Evolutionary conservation across 305 asterid species (phyloP).

Genomic region (Fraxinus platypoda): DNA sequence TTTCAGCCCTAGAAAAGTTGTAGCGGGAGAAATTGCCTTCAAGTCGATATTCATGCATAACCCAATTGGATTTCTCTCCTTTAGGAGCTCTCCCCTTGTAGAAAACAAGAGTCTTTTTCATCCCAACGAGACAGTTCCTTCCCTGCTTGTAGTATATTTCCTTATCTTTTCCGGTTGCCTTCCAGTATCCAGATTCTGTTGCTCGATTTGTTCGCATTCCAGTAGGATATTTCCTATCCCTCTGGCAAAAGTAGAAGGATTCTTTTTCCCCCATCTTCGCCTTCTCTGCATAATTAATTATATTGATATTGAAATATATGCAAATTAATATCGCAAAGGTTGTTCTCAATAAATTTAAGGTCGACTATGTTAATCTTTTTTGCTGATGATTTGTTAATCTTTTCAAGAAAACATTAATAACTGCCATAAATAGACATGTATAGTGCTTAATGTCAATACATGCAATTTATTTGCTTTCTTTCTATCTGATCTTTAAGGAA

Average conservation of each 20-base stretch:
- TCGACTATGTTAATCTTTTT: background rate
- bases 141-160: slow-evolving; percentile 46
- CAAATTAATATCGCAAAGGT: background rate
- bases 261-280: slow-evolving; percentile 83
- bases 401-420: background rate
- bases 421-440: background rate
- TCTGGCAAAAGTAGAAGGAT: slow-evolving; percentile 70
- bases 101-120: slow-evolving; percentile 90
- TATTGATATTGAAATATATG: background rate
- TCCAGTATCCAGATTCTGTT: slow-evolving; percentile 79
- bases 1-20: slow-evolving; percentile 56
- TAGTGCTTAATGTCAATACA: background rate
- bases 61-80: slow-evolving; percentile 81
- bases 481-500: background rate
- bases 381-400: background rate
- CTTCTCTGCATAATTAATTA: slow-evolving; percentile 40
- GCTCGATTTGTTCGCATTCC: slow-evolving; percentile 90
- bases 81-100: slow-evolving; percentile 88
- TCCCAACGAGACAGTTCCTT: slow-evolving; percentile 58
- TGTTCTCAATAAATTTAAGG: background rate
- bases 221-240: slow-evolving; percentile 81
- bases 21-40: slow-evolving; percentile 53
- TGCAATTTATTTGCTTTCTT: background rate
- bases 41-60: slow-evolving; percentile 78
- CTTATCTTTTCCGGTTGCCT: slow-evolving; percentile 85